These are phyloP conservation scores for Rhodotorula sp. DNA, from an alignment of 1,284 basidiomycete species.

Conservation along the genomic window DNA sequence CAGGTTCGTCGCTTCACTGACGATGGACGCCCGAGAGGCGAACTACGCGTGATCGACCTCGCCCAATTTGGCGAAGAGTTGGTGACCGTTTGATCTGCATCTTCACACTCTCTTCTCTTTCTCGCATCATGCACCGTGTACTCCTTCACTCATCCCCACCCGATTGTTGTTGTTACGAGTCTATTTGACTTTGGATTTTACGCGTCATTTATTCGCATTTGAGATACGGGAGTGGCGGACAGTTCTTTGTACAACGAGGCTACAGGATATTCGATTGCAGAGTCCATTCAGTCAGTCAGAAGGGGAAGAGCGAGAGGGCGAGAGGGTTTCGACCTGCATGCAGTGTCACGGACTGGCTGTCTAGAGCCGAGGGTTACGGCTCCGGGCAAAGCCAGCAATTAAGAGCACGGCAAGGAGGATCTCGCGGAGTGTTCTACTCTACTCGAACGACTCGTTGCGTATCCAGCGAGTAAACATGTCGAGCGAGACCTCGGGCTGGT, in stretches of 20 bases:
- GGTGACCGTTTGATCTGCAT: not conserved
- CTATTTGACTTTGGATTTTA: too few relatives aligned
- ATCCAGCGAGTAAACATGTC: conserved; percentile 61
- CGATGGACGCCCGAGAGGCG: conserved; percentile 39
- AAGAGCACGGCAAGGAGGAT: too few relatives aligned
- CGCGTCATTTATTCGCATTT: too few relatives aligned
- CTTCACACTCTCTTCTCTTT: not conserved
- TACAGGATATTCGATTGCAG: not conserved
- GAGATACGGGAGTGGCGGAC: too few relatives aligned
- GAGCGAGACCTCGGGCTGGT: conserved; percentile 69
- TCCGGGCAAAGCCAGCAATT: too few relatives aligned
- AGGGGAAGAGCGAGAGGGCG: not conserved
- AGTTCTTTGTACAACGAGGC: too few relatives aligned
- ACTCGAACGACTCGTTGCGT: conserved; percentile 26
- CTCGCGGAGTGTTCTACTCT: not conserved
- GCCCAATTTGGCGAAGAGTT: conserved; percentile 49
- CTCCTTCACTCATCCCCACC: too few relatives aligned
- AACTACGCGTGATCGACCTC: conserved; percentile 46
- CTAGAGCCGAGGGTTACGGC: too few relatives aligned
- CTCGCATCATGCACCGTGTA: too few relatives aligned
- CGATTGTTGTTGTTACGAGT: too few relatives aligned
- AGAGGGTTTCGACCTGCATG: not conserved
- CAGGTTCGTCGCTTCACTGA: conserved; percentile 44
- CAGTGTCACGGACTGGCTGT: not conserved
- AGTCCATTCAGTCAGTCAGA: not conserved